Evolutionary conservation across 1,139 yeast genomes (phyloP).

Genomic region (Nakaseomyces delphensis): DNA sequence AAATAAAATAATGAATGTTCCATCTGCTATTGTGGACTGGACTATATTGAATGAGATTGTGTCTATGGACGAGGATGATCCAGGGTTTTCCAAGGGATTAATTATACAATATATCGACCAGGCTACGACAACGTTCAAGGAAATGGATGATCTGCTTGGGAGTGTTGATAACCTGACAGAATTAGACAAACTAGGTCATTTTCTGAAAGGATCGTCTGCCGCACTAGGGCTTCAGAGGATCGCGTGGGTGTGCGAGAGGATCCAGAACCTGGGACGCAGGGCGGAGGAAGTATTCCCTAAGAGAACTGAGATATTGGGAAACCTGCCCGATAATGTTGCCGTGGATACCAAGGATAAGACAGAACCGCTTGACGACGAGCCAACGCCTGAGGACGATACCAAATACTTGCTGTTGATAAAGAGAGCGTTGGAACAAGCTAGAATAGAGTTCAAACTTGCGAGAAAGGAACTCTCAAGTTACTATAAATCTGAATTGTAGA

Average conservation of each 20-base stretch:
- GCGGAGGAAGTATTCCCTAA: conserved; percentile 33
- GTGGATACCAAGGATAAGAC: conserved; percentile 14
- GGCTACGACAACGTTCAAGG: conserved; percentile 67
- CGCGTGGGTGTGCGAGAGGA: conserved; percentile 81
- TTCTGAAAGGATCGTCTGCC: conserved; percentile 91
- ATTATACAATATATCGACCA: conserved; percentile 83
- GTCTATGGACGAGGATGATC: conserved; percentile 87
- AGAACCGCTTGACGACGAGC: conserved; percentile 5
- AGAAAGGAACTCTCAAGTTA: conserved; percentile 50
- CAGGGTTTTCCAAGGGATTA: conserved; percentile 67
- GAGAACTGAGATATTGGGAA: conserved; percentile 19
- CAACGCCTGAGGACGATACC: conserved; percentile 3
- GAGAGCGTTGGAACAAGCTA: conserved; percentile 51
- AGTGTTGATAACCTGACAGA: conserved; percentile 41
- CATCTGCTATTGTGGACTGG: conserved; percentile 78
- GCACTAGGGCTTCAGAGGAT: conserved; percentile 79
- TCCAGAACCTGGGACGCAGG: conserved; percentile 77
- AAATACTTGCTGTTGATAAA: conserved; percentile 32
- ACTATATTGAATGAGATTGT: conserved; percentile 76
- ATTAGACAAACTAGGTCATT: conserved; percentile 77
- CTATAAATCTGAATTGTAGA: conserved; percentile 43
- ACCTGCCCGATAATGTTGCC: conserved; percentile 13
- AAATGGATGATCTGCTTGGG: conserved; percentile 52
- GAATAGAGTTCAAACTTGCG: conserved; percentile 49
- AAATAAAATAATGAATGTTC: conserved; percentile 13